Percentiles rank a stretch among this genome's conserved stretches.
These are phyloP conservation scores for Nakazawaea anatomiae DNA, from an alignment of 805 yeast species.

Conservation along the genomic window DNA sequence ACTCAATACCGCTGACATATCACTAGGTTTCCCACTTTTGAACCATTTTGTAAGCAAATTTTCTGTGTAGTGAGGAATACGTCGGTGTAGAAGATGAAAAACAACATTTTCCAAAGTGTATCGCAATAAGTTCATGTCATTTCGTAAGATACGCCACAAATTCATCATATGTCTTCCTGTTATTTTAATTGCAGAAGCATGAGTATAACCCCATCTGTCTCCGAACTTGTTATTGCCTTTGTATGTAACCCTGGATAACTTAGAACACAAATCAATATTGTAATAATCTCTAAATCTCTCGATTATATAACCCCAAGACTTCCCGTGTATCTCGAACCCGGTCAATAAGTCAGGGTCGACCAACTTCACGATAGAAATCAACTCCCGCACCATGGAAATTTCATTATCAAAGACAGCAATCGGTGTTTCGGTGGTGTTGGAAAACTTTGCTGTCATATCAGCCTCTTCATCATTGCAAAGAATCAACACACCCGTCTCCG, in stretches of 20 bases:
- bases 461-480: constrained; percentile 6
- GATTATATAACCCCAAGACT: constrained; percentile 87
- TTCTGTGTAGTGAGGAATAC: constrained; percentile 59
- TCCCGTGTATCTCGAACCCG: constrained; percentile 76
- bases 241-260: constrained; percentile 52
- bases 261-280: constrained; percentile 48
- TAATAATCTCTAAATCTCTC: constrained; percentile 48
- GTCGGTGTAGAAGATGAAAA: constrained; percentile 56
- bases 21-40: constrained; percentile 15
- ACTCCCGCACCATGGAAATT: constrained; percentile 45
- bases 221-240: constrained; percentile 47
- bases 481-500: constrained; percentile 32
- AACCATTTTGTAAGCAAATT: constrained; percentile 44
- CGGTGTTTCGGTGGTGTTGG: constrained; percentile 19
- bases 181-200: constrained; percentile 62
- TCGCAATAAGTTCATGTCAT: constrained; percentile 55
- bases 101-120: constrained; percentile 76
- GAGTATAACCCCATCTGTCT: constrained; percentile 78
- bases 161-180: constrained; percentile 83
- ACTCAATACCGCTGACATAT: constrained; percentile 30
- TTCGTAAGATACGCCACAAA: constrained; percentile 72
- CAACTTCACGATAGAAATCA: constrained; percentile 48
- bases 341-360: constrained; percentile 85
- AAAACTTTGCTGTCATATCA: constrained; percentile 11
- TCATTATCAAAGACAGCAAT: constrained; percentile 48